Conservation (phyloP, 371 early-diverging fungal species). For the Massospora cicadina region DNA sequence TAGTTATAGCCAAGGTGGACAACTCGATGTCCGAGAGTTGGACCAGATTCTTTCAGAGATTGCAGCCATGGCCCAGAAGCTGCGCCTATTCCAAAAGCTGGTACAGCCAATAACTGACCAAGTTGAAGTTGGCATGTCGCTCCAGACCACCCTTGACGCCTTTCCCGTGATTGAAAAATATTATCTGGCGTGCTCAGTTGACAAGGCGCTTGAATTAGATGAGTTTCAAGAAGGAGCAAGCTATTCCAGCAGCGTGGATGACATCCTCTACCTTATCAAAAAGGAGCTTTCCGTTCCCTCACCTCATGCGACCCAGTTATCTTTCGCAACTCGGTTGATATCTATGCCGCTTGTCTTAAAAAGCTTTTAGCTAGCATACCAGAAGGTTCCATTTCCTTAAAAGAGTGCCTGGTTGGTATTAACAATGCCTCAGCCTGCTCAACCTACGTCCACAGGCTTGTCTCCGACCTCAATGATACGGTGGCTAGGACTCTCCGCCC, state of each 20-base stretch:
- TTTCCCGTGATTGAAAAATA: constrained; percentile 10
- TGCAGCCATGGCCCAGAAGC: not conserved
- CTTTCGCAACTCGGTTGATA: not conserved
- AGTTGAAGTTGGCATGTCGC: not conserved
- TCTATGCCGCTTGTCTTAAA: constrained; percentile 1
- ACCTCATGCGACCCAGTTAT: constrained; percentile 4
- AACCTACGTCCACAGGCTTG: not conserved
- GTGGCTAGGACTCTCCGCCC: not conserved
- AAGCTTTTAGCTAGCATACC: not conserved
- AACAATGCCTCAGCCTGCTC: not conserved
- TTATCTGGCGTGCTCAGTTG: constrained; percentile 1
- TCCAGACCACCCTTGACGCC: constrained; percentile 8
- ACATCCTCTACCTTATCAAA: constrained; percentile 76
- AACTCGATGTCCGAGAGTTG: not conserved
- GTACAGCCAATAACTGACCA: not conserved
- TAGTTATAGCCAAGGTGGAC: not conserved
- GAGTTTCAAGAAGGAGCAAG: constrained; percentile 29
- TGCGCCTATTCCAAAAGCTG: not conserved
- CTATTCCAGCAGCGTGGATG: constrained; percentile 75
- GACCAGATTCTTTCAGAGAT: not conserved
- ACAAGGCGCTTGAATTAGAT: constrained; percentile 29
- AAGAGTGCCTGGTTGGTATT: not conserved
- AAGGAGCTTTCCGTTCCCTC: constrained; percentile 27
- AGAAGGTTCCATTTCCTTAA: not conserved
- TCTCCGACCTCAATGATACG: not conserved